phyloP scores from a whole-genome alignment of 108 stramenopile genomes.

The Stephanodiscus triporus region DNA sequence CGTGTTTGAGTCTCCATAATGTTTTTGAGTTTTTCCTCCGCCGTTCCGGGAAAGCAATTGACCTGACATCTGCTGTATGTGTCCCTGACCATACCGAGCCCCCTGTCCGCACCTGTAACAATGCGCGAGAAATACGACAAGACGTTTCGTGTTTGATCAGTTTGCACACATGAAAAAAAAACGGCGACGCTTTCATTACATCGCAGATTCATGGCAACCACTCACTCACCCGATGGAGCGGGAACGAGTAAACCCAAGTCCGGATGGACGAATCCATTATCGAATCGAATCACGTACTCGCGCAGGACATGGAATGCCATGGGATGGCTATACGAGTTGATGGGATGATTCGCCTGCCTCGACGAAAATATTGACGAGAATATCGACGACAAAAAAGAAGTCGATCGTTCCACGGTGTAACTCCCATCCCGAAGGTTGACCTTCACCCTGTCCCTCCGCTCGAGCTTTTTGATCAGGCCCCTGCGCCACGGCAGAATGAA shows the following conservation, averaged over 20 bases:
- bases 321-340: conserved; percentile 59
- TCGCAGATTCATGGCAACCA: too few species aligned
- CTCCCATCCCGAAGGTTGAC: conserved; percentile 21
- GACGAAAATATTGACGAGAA: conserved; percentile 4
- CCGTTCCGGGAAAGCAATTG: conserved; percentile 65
- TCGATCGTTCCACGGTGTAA: not conserved
- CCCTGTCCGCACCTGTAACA: conserved; percentile 62
- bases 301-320: conserved; percentile 65
- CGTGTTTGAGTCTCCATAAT: conserved; percentile 1
- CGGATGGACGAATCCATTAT: conserved; percentile 82
- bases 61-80: conserved; percentile 69
- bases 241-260: conserved; percentile 81
- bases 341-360: not conserved
- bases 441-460: conserved; percentile 6
- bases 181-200: too few species aligned
- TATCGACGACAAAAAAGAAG: conserved; percentile 10
- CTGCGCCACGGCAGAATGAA: conserved; percentile 38
- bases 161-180: not conserved
- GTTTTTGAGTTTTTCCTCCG: conserved; percentile 47
- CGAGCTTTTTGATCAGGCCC: conserved; percentile 15
- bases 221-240: conserved; percentile 56
- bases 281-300: conserved; percentile 74
- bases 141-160: not conserved
- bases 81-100: conserved; percentile 79
- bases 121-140: not conserved